Percentiles rank a stretch among this genome's conserved stretches.
phyloP scores from a whole-genome alignment of 345 rosid genomes.

The Geranium brycei region DNA sequence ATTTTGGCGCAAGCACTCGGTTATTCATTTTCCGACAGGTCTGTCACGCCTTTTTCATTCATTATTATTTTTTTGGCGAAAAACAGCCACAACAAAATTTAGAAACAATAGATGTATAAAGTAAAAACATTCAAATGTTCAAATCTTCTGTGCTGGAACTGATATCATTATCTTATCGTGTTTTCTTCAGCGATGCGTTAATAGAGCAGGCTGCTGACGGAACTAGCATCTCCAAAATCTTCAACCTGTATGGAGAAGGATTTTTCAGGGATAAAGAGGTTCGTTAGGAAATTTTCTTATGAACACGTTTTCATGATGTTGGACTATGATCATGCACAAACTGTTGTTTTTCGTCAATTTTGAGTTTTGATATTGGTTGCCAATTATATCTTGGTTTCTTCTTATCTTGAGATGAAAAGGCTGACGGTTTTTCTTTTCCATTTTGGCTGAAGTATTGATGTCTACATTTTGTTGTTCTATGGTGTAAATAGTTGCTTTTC shows the following conservation, averaged over 20 bases:
- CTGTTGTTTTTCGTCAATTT: background rate
- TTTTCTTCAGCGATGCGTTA: slow-evolving; percentile 45
- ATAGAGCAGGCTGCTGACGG: slow-evolving; percentile 56
- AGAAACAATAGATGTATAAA: no score
- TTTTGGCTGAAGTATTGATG: no score
- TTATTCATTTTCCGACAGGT: slow-evolving; percentile 81
- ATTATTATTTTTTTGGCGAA: no score
- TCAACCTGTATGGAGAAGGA: slow-evolving; percentile 62
- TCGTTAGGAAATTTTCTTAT: slow-evolving; percentile 1
- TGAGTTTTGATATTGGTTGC: no score
- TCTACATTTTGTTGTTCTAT: no score
- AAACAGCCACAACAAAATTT: no score
- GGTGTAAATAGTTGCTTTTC: no score
- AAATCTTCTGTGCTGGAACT: no score
- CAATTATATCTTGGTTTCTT: background rate
- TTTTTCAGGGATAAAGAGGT: slow-evolving; percentile 94
- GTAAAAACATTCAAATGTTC: no score
- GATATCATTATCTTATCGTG: background rate
- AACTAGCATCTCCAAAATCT: slow-evolving; percentile 70
- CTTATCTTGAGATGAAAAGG: no score
- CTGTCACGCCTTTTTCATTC: slow-evolving; percentile 14
- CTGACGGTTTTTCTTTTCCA: no score
- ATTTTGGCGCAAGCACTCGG: slow-evolving; percentile 55
- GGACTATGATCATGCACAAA: no score
- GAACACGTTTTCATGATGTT: background rate